Base-by-base conservation (phyloP, 2,329 filamentous ascomycete genomes). In the Aureobasidium leucospermi region DNA sequence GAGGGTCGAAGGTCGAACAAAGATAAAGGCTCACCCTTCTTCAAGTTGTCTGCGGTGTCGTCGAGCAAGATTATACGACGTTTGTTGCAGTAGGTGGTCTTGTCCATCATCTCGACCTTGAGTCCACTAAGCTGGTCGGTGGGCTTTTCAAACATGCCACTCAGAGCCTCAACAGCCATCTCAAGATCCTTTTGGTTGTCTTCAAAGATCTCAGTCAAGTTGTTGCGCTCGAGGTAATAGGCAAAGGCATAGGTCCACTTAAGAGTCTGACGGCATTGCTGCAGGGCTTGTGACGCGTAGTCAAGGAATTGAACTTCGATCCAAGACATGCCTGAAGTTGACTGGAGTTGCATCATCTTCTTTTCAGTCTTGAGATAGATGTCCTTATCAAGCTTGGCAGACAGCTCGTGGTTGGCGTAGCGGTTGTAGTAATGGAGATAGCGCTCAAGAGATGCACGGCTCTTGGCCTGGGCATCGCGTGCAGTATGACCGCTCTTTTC, bases 201-300 rank as follows among this genome's bases (percentile, higher is more conserved):
- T 73, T 99, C 94, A 62, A 99, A 99, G 58, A 99, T 97, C 70
- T 93, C 90, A 0, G 94, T 97, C 59, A 94, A 78, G 70, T 99
- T 97, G 79, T 96, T 97, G 59, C 90, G 86, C 2, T 88, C 87
- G n/a, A 99, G 84, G 70, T 99, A 99, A 72, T 94, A 99, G 1
- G 94, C 94, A 75, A 99, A 99, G 0, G 94, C 94, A 69, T 99
- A 99, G 0, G 94, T 99, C 94, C 94, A 99, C 77, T 99, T 99
- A 5, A 99, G 80, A 0, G 94, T 99, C 76, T 97, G 93, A n/a
- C 94, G 89, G 74, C 94, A 99, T 48, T 90, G 91, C 76, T 97
- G 93, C 15, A 99, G 81, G 3, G 93, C 90, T 70, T 96, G 90
- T 0, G 92, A 96, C 0, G 94, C 94, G 1, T 89, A 87, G 69